Percentiles rank a stretch among this genome's conserved stretches.
These are phyloP conservation scores for Mortierella sp. DNA, from an alignment of 371 early-diverging fungal genomes.

Conservation along the genomic window DNA sequence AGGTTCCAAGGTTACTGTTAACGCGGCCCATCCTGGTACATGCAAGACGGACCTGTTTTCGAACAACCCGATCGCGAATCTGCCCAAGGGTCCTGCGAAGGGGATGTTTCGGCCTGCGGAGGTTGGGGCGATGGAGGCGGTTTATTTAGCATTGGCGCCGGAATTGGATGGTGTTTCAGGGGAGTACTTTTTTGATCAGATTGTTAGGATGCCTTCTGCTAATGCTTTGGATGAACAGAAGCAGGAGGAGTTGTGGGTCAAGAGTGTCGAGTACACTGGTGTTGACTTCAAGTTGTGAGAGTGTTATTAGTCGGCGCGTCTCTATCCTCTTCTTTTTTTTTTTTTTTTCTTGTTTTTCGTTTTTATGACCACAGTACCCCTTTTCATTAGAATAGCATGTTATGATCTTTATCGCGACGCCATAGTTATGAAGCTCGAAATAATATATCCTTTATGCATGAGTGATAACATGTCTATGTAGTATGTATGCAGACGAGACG, in stretches of 20 bases:
- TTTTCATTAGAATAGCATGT: neutral
- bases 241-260: slow-evolving; percentile 20
- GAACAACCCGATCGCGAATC: slow-evolving; percentile 21
- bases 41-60: slow-evolving; percentile 58
- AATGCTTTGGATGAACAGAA: slow-evolving; percentile 8
- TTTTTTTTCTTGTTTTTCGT: neutral
- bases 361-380: neutral
- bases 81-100: neutral
- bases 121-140: slow-evolving; percentile 59
- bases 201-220: neutral
- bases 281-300: slow-evolving; percentile 6
- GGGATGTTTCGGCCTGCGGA: slow-evolving; percentile 18
- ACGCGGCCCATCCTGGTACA: slow-evolving; percentile 65
- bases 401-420: neutral
- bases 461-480: neutral
- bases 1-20: slow-evolving; percentile 55
- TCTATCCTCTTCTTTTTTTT: neutral
- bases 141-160: slow-evolving; percentile 58
- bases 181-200: slow-evolving; percentile 37
- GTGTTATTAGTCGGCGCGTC: neutral
- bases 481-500: neutral
- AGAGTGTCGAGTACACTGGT: slow-evolving; percentile 28
- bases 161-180: slow-evolving; percentile 55
- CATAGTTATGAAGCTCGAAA: neutral
- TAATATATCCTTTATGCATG: neutral